Evolutionary conservation across 495 filamentous ascomycete species (phyloP).

Genomic region (Hypoxylon crocopeplum): DNA sequence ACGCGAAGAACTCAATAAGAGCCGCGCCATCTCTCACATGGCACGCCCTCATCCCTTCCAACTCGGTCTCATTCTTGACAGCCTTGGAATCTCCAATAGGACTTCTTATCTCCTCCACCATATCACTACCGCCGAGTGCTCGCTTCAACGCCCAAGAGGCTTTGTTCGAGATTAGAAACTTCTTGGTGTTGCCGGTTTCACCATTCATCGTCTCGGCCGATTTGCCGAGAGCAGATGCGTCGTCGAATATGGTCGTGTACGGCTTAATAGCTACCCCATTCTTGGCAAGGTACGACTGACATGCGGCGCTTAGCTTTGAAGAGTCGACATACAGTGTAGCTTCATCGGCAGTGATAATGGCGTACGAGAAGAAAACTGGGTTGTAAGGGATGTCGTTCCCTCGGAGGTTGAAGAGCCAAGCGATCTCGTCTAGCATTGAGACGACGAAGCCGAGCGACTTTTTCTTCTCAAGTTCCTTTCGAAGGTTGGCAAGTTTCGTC

Average conservation of each 20-base stretch:
- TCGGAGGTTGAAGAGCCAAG: constrained; percentile 96
- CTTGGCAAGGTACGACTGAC: constrained; percentile 71
- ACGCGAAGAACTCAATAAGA: constrained; percentile 91
- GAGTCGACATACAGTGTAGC: constrained; percentile 87
- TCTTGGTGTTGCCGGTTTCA: constrained; percentile 54
- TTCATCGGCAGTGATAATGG: constrained; percentile 79
- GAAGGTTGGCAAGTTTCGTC: constrained; percentile 84
- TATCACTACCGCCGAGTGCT: constrained; percentile 84
- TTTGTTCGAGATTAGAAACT: constrained; percentile 87
- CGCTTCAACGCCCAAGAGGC: constrained; percentile 93
- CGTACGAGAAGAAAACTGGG: constrained; percentile 98
- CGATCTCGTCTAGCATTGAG: constrained; percentile 96
- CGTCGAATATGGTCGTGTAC: constrained; percentile 83
- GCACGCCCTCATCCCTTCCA: constrained; percentile 91
- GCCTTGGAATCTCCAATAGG: constrained; percentile 94
- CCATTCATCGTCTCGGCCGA: constrained; percentile 47
- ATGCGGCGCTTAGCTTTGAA: constrained; percentile 74
- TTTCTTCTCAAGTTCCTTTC: constrained; percentile 91
- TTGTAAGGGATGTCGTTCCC: constrained; percentile 98
- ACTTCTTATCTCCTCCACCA: constrained; percentile 86
- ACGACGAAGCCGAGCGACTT: constrained; percentile 88
- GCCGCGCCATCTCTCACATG: constrained; percentile 96
- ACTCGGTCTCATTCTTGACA: constrained; percentile 92
- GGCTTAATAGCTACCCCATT: constrained; percentile 77
- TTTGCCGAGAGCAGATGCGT: constrained; percentile 67